Base-by-base conservation (phyloP, 495 filamentous ascomycete species). In the Aspergillus biplanus region DNA sequence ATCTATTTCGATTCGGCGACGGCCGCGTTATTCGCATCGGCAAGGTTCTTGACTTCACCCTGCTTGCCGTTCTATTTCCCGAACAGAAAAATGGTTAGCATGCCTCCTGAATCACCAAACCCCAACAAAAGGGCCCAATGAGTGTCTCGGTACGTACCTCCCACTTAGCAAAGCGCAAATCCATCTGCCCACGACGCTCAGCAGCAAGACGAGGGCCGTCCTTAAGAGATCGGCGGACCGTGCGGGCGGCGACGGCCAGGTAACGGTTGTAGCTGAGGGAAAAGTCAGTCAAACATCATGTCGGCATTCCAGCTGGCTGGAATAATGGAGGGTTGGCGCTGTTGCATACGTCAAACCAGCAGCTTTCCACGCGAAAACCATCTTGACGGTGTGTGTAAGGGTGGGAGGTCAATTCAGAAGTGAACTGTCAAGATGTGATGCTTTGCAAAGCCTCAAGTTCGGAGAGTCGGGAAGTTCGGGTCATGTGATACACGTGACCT, bases 361-460 rank as follows among this genome's bases (percentile, higher is more conserved):
- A 72, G 93, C 86, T 90, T 97, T 98, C 96, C 96, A 99, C 74
- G 93, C 91, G 81, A 92, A 94, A 78, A 91, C 86, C 95, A 99
- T 99, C 83, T 87, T 92, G 89, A 87, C 77, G 73, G 68, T 68
- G 66, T 52, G 59, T 58, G 59, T 52, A 65, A 69, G 63, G 67
- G 67, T 57, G 59, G 67, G 61, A 66, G 53, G 70, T 71, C 54
- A 67, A 70, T 70, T 69, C 67, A 67, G 70, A 69, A 69, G 60
- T 70, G 72, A 72, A 67, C 69, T 63, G 63, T 65, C 58, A 55
- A 47, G 60, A 58, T 63, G 54, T 67, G 71, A 69, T 68, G 71
- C 66, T 74, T 75, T 78, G 73, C 70, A 73, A 63, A 68, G 70
- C 48, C 70, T 75, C 73, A 63, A 75, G 66, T 75, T 76, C 77